Percentiles rank a stretch among this genome's conserved stretches.
phyloP scores from a whole-genome alignment of 495 filamentous ascomycete genomes.

The Neurospora pannonica region DNA sequence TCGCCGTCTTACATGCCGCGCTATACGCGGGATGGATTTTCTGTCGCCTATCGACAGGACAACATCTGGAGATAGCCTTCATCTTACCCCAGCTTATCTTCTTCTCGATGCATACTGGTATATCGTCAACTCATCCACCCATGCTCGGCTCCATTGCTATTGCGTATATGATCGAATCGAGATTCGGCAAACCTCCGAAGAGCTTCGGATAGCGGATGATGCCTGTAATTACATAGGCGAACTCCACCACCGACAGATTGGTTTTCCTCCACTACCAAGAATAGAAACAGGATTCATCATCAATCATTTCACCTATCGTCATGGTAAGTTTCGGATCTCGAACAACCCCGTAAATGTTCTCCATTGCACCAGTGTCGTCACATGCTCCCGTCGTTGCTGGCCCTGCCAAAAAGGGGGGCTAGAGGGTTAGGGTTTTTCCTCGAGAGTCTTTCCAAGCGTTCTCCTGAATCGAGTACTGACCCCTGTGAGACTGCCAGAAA shows the following conservation, averaged over 20 bases:
- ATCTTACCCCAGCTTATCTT: background rate
- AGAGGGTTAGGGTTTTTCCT: background rate
- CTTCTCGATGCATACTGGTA: background rate
- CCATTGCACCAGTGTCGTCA: background rate
- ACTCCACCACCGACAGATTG: background rate
- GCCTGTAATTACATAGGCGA: background rate
- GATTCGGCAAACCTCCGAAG: background rate
- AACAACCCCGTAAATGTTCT: background rate
- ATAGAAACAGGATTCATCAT: background rate
- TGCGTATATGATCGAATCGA: background rate
- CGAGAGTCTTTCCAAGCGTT: background rate
- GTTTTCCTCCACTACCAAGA: background rate
- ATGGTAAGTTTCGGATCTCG: background rate
- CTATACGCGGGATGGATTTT: background rate
- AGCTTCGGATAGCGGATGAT: background rate
- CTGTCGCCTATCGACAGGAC: background rate
- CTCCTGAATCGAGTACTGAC: background rate
- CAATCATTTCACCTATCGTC: background rate
- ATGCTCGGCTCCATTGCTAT: background rate
- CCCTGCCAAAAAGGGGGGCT: background rate
- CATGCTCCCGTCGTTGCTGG: background rate
- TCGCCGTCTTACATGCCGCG: background rate
- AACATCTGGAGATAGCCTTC: background rate
- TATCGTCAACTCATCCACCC: background rate
- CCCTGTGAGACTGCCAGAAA: background rate